phyloP scores from a whole-genome alignment of 176 grass and related monocot genomes.

The Paspalum notatum region DNA sequence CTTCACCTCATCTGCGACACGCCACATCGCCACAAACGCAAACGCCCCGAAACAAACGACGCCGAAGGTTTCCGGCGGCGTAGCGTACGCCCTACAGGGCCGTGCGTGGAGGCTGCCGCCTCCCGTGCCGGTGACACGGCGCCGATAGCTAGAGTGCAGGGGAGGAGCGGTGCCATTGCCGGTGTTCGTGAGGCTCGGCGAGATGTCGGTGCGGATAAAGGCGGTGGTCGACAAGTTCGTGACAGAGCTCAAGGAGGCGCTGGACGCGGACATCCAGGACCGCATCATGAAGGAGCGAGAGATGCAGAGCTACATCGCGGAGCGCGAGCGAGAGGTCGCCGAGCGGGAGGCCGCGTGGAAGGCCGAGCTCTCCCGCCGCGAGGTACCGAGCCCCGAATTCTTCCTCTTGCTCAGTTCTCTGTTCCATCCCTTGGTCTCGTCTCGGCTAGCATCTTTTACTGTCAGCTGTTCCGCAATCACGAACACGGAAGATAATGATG shows the following conservation, averaged over 20 bases:
- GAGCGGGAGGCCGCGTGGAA: slow-evolving; percentile 89
- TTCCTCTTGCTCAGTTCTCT: not conserved
- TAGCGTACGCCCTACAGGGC: slow-evolving; percentile 7
- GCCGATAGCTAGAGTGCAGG: not conserved
- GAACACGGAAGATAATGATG: not conserved
- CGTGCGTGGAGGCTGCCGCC: slow-evolving; percentile 14
- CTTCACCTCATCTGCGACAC: slow-evolving; percentile 16
- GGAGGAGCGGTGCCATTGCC: not conserved
- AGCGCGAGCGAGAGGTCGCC: slow-evolving; percentile 82
- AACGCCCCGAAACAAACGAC: slow-evolving; percentile 16
- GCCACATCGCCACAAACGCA: not conserved
- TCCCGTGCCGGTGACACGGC: slow-evolving; percentile 13
- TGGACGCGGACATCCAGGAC: slow-evolving; percentile 96
- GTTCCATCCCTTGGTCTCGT: not conserved
- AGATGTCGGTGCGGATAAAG: slow-evolving; percentile 88
- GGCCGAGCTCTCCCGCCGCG: slow-evolving; percentile 80
- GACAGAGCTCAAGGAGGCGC: slow-evolving; percentile 89
- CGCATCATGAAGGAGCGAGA: slow-evolving; percentile 96
- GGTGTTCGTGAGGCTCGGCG: not conserved
- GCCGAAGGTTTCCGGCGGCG: slow-evolving; percentile 3
- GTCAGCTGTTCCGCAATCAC: slow-evolving; percentile 1
- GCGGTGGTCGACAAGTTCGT: slow-evolving; percentile 96
- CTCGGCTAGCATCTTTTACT: not conserved
- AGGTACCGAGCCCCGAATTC: slow-evolving; percentile 46
- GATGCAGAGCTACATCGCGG: slow-evolving; percentile 87